Percentiles rank a stretch among this genome's conserved stretches.
Conservation (phyloP, 352 stramenopile genomes). For the Pythium phragmiticola region DNA sequence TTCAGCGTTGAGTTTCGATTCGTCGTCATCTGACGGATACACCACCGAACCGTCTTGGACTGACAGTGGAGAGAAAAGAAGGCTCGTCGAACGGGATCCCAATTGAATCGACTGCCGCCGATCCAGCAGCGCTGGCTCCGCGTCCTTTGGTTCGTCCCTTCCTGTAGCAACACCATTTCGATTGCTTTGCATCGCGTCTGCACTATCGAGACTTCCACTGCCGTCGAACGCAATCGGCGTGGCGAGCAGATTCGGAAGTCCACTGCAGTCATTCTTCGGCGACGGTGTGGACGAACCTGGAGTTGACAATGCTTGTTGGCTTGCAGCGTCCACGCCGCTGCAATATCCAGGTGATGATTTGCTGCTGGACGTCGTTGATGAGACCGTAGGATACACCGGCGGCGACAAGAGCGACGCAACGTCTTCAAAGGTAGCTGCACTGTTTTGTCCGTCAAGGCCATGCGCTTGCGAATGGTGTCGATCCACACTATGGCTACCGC, state of each 20-base stretch:
- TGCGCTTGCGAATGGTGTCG: not conserved
- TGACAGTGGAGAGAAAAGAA: conserved; percentile 26
- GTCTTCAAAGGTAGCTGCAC: conserved; percentile 21
- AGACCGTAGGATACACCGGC: not conserved
- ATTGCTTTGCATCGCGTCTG: not conserved
- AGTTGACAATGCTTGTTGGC: not conserved
- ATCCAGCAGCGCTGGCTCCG: not conserved
- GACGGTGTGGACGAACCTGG: not conserved
- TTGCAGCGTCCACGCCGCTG: not conserved
- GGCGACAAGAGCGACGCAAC: conserved; percentile 16
- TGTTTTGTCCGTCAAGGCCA: not conserved
- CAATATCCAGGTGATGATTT: conserved; percentile 11
- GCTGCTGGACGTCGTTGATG: conserved; percentile 10
- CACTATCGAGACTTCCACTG: conserved; percentile 10
- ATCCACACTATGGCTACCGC: conserved; percentile 26
- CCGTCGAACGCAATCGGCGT: conserved; percentile 16
- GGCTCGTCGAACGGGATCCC: conserved; percentile 7
- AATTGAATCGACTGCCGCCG: conserved; percentile 16
- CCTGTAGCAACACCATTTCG: no score
- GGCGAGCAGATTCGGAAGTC: conserved; percentile 11
- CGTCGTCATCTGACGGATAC: conserved; percentile 27
- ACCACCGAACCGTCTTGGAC: conserved; percentile 19
- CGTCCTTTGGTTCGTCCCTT: conserved; percentile 1
- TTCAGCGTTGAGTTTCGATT: not conserved
- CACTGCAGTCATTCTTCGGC: not conserved